These are phyloP conservation scores for Jaminaea rosea DNA, from an alignment of 1,284 basidiomycete genomes.

Conservation along the genomic window DNA sequence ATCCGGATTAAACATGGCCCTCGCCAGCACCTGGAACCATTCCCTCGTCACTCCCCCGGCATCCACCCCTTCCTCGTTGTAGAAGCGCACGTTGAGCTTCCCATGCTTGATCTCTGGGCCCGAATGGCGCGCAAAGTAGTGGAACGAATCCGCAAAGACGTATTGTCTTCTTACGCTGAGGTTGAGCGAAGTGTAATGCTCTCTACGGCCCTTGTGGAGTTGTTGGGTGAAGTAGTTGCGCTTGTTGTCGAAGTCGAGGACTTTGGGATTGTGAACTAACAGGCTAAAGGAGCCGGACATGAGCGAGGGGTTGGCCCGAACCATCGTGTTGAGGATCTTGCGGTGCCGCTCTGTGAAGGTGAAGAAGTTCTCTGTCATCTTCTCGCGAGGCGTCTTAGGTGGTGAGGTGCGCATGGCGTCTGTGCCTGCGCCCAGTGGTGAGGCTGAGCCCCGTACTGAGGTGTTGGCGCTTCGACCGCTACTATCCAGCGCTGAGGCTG, in stretches of 20 bases:
- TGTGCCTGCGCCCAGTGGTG: conserved; percentile 11
- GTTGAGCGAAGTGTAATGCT: conserved; percentile 74
- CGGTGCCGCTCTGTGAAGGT: conserved; percentile 88
- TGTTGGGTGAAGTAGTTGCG: conserved; percentile 97
- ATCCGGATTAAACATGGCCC: conserved; percentile 99
- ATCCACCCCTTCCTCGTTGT: conserved; percentile 95
- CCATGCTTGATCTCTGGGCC: conserved; percentile 97
- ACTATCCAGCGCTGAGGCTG: conserved; percentile 11
- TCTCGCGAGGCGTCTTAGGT: conserved; percentile 23
- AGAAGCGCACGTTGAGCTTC: conserved; percentile 92
- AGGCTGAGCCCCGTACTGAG: conserved; percentile 16
- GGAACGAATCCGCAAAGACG: conserved; percentile 96
- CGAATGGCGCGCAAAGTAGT: conserved; percentile 74
- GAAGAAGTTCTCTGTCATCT: conserved; percentile 73
- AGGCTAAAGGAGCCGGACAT: conserved; percentile 98
- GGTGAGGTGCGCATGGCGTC: background rate
- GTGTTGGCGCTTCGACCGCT: no score
- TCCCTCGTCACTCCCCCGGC: conserved; percentile 96
- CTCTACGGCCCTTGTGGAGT: conserved; percentile 69
- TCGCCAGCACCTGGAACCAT: conserved; percentile 95
- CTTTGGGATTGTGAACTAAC: conserved; percentile 86
- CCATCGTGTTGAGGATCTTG: conserved; percentile 92
- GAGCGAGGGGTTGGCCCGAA: conserved; percentile 90
- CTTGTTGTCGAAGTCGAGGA: conserved; percentile 99
- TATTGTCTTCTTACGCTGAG: conserved; percentile 84